These are phyloP conservation scores for Paspalum notatum DNA, from an alignment of 176 grass and related monocot species.

Conservation along the genomic window DNA sequence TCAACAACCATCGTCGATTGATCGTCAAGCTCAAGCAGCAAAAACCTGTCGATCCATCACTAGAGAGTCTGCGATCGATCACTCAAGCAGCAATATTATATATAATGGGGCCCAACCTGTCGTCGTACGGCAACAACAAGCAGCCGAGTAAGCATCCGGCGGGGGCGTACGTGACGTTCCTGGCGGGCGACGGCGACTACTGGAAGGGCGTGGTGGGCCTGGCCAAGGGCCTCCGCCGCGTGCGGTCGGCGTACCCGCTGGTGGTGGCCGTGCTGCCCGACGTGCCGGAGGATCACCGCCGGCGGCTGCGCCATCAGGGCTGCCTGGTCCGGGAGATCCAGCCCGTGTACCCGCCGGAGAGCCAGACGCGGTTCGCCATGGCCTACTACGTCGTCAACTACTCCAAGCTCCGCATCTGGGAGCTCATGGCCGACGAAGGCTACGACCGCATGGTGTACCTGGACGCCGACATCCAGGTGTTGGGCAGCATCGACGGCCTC, in stretches of 20 bases:
- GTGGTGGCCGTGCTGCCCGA: constrained; percentile 81
- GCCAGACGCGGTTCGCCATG: constrained; percentile 81
- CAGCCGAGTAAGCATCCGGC: not conserved
- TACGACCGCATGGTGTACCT: constrained; percentile 83
- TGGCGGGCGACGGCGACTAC: constrained; percentile 81
- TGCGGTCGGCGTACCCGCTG: constrained; percentile 54
- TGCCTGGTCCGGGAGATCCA: constrained; percentile 76
- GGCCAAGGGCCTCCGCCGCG: constrained; percentile 71
- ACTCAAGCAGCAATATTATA: not conserved
- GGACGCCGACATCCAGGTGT: constrained; percentile 80
- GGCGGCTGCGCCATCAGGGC: constrained; percentile 45
- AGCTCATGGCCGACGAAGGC: constrained; percentile 71
- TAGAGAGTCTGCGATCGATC: too few relatives aligned
- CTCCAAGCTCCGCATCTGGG: constrained; percentile 97
- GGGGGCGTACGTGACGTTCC: constrained; percentile 72
- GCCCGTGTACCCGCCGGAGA: constrained; percentile 73
- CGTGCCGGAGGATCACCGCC: constrained; percentile 60
- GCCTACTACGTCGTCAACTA: constrained; percentile 96
- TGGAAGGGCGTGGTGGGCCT: constrained; percentile 78
- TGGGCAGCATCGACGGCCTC: constrained; percentile 69
- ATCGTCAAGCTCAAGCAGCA: too few relatives aligned
- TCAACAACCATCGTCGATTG: too few relatives aligned
- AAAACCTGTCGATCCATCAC: too few relatives aligned
- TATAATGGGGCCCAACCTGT: constrained; percentile 23
- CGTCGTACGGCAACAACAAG: not conserved